Evolutionary conservation across 1,284 basidiomycete genomes (phyloP).

Genomic region (Sporisorium scitamineum): DNA sequence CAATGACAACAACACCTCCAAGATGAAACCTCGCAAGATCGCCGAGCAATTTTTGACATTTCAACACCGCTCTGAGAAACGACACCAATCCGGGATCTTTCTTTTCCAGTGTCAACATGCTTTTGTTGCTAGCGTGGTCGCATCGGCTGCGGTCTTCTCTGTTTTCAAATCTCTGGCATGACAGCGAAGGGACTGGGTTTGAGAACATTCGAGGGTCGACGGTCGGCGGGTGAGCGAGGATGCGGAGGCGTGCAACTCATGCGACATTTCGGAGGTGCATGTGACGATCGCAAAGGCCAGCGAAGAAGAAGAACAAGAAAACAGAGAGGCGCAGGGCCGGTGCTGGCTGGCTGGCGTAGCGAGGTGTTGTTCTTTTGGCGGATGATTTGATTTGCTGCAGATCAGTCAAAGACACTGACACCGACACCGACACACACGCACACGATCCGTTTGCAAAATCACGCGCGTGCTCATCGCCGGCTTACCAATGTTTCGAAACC

Average conservation of each 20-base stretch:
- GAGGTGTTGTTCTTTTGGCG: slow-evolving; percentile 21
- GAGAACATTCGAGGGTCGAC: background rate
- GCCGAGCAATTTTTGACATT: slow-evolving; percentile 3
- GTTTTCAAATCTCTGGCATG: slow-evolving; percentile 1
- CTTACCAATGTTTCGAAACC: background rate
- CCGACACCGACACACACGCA: slow-evolving; percentile 11
- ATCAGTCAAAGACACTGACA: too few species aligned
- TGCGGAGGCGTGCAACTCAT: background rate
- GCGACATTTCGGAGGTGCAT: slow-evolving; percentile 31
- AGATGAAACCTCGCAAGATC: slow-evolving; percentile 6
- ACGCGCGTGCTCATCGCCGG: background rate
- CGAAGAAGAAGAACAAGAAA: background rate
- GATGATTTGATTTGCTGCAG: slow-evolving; percentile 8
- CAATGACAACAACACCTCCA: background rate
- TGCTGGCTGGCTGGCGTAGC: background rate
- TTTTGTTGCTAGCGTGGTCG: background rate
- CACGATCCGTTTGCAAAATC: background rate
- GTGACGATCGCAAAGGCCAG: slow-evolving; percentile 31
- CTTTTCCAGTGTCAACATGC: background rate
- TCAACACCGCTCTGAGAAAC: background rate
- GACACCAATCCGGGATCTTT: background rate
- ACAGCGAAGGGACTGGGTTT: background rate
- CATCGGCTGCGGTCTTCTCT: background rate
- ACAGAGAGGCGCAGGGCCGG: background rate
- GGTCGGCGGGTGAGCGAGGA: background rate